Conservation (phyloP, 1,284 basidiomycete genomes). For the Moniliella sp. region DNA sequence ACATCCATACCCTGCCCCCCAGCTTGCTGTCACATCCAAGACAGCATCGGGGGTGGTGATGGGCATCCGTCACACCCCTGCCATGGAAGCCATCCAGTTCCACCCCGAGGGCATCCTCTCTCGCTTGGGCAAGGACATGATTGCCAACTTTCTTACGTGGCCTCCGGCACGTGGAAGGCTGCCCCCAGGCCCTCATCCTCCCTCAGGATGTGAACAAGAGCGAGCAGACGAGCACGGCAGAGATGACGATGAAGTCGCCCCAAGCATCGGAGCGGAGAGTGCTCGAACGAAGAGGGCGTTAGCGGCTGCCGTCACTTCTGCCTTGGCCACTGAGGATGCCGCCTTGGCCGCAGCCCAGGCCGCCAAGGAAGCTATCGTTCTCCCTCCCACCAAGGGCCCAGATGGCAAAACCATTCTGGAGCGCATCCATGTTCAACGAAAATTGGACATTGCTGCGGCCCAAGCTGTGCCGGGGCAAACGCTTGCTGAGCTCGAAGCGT, state of each 20-base stretch:
- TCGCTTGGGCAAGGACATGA: slow-evolving; percentile 22
- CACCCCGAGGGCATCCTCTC: slow-evolving; percentile 91
- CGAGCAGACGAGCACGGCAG: slow-evolving; percentile 8
- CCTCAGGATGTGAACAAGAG: slow-evolving; percentile 11
- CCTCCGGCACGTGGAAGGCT: slow-evolving; percentile 25
- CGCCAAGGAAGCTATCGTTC: background rate
- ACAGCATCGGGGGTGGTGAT: slow-evolving; percentile 75
- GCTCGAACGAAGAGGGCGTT: too few species aligned
- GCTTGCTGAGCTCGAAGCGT: slow-evolving; percentile 19
- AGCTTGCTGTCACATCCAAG: slow-evolving; percentile 61
- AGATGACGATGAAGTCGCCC: slow-evolving; percentile 1
- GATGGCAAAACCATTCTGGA: slow-evolving; percentile 25
- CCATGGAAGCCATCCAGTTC: slow-evolving; percentile 84
- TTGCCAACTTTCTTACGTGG: slow-evolving; percentile 28
- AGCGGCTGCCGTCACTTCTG: too few species aligned
- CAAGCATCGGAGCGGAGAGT: too few species aligned
- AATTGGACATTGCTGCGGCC: slow-evolving; percentile 22
- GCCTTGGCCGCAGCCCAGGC: background rate
- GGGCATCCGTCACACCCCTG: slow-evolving; percentile 76
- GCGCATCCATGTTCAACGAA: slow-evolving; percentile 26
- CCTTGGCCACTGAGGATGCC: too few species aligned
- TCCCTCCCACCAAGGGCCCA: slow-evolving; percentile 3
- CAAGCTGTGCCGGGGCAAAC: slow-evolving; percentile 24
- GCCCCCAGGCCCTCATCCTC: slow-evolving; percentile 19
- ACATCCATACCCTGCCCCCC: slow-evolving; percentile 53